Evolutionary conservation across 2,329 filamentous ascomycete species (phyloP).

Genomic region (Exophiala alcalophila): DNA sequence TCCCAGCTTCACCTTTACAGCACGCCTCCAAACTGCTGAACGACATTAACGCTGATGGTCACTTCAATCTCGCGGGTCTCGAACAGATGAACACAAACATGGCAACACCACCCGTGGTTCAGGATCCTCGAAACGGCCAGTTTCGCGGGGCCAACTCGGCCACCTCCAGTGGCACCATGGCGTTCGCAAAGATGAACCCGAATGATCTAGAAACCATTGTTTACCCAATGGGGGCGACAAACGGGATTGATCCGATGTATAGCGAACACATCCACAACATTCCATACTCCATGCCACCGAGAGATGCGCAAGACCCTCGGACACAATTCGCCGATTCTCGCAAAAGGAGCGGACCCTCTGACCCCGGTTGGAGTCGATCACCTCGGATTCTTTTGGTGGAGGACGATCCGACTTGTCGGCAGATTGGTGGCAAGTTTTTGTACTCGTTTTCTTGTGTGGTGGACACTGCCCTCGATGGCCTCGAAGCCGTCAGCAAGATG

Average conservation of each 20-base stretch:
- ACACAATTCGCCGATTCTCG: conserved; percentile 50
- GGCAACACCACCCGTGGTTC: conserved; percentile 9
- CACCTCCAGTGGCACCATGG: conserved; percentile 51
- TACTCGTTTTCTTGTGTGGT: conserved; percentile 63
- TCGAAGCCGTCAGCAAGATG: conserved; percentile 88
- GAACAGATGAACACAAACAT: conserved; percentile 57
- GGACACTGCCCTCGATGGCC: conserved; percentile 72
- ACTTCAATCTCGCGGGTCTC: conserved; percentile 61
- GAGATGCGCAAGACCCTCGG: conserved; percentile 39
- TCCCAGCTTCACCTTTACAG: conserved; percentile 63
- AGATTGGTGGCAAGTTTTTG: conserved; percentile 65
- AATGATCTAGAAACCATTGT: conserved; percentile 69
- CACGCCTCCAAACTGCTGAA: conserved; percentile 64
- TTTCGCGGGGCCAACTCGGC: conserved; percentile 45
- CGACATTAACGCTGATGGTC: conserved; percentile 63
- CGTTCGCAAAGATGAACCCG: conserved; percentile 47
- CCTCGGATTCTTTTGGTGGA: conserved; percentile 90
- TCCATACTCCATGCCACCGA: conserved; percentile 68
- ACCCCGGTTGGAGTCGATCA: conserved; percentile 63
- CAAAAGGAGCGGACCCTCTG: conserved; percentile 60
- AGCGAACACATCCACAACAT: conserved; percentile 94
- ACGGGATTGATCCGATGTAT: conserved; percentile 92
- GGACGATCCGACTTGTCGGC: conserved; percentile 66
- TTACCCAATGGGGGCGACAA: conserved; percentile 85
- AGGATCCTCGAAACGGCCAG: conserved; percentile 48